Conservation (phyloP, 495 filamentous ascomycete species). For the Lepidopterella palustris region DNA sequence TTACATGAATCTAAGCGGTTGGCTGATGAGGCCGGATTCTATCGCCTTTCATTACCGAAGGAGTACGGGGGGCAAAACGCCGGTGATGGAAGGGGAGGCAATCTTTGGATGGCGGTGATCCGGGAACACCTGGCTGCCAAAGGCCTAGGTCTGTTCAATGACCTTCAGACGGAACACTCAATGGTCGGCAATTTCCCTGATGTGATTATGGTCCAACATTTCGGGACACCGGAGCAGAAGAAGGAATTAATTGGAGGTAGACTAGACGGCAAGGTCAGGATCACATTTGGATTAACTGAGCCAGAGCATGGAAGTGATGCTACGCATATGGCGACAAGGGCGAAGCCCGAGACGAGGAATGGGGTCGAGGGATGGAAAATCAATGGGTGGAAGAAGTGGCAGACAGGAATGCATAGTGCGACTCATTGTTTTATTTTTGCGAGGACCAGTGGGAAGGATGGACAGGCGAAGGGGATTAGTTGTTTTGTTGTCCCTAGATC, state of each 20-base stretch:
- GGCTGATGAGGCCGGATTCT: slow-evolving; percentile 52
- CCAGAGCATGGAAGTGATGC: slow-evolving; percentile 55
- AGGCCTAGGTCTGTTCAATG: slow-evolving; percentile 53
- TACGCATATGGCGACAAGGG: slow-evolving; percentile 51
- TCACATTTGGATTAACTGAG: slow-evolving; percentile 56
- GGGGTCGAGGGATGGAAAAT: slow-evolving; percentile 45
- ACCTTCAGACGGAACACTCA: slow-evolving; percentile 55
- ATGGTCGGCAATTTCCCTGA: slow-evolving; percentile 56
- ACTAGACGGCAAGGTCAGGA: slow-evolving; percentile 44
- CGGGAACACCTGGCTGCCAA: slow-evolving; percentile 51
- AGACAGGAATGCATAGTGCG: slow-evolving; percentile 52
- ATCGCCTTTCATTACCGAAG: slow-evolving; percentile 48
- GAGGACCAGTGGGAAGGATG: slow-evolving; percentile 44
- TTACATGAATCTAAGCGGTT: slow-evolving; percentile 40
- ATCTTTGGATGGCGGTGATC: slow-evolving; percentile 56
- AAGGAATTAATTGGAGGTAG: slow-evolving; percentile 44
- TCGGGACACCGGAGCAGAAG: slow-evolving; percentile 47
- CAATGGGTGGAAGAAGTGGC: slow-evolving; percentile 55
- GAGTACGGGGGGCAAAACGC: slow-evolving; percentile 50
- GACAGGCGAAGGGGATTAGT: slow-evolving; percentile 48
- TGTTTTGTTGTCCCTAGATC: slow-evolving; percentile 50
- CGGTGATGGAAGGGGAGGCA: slow-evolving; percentile 34
- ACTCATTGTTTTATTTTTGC: slow-evolving; percentile 56
- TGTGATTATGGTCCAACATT: slow-evolving; percentile 51
- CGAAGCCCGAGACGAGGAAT: slow-evolving; percentile 31